Base-by-base conservation (phyloP, 2,329 filamentous ascomycete species). In the Phoma herbarum region DNA sequence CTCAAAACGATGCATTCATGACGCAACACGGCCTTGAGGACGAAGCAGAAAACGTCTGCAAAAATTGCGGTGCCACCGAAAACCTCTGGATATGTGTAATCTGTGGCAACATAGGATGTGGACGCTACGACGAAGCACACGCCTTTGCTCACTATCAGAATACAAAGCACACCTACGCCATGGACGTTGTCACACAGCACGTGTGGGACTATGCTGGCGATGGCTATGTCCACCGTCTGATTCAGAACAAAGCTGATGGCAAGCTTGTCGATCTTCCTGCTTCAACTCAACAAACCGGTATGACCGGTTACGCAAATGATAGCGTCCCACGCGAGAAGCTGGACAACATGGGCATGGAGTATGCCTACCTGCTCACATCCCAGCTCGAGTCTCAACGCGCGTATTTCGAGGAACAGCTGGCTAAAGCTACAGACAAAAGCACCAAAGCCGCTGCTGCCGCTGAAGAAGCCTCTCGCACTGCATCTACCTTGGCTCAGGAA, bases 191-290 rank as follows among this genome's bases (percentile, higher is more conserved):
- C 61, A 96, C 93, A 0, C 94, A 99, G 75, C 90, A 97, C 68
- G 93, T 99, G 1, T 99, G 95, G 95, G 95, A 99, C 77, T 99
- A 99, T 65, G 92, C 91, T 0, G 93, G 92, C 4, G 95, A 99
- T 73, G 91, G 90, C 72, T 99, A 97, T 84, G 95, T 98, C 47
- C 95, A 99, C 77, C 89, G 95, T 10, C 86, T 98, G 50, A 96
- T 99, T 55, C 90, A 96, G 65, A 92, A 93, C 72, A 97, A 97
- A 80, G 89, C 92, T 10, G 93, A 97, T 75, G 92, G 92, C 23
- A 97, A 97, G 76, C 84, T 97, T 3, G 90, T 97, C 18, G 94
- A 98, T 76, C 83, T 97, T n/a, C 92, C 93, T 0, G 84, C 85
- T 2, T 74, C 75, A 0, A 73, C 69, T 7, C 66, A 74, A 31